These are phyloP conservation scores for Chaetomium sp. DNA, from an alignment of 2,329 filamentous ascomycete species.

Conservation along the genomic window DNA sequence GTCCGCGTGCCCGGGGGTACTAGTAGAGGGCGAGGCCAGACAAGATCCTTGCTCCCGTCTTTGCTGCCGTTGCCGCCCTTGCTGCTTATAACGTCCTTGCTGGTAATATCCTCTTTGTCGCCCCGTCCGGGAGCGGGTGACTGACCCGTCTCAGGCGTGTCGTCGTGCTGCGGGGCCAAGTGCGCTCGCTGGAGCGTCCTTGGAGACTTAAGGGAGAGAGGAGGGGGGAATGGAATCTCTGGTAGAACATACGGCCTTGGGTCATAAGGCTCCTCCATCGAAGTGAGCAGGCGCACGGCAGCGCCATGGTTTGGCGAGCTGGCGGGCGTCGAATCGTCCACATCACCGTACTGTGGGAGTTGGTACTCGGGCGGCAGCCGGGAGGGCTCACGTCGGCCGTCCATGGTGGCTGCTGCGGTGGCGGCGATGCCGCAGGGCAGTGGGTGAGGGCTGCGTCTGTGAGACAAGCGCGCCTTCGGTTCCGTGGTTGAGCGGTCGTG, in stretches of 20 bases:
- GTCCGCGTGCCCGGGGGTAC: constrained; percentile 13
- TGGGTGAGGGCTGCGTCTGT: constrained; percentile 3
- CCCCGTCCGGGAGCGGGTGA: not conserved
- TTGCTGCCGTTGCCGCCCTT: too few species aligned
- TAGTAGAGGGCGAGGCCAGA: too few species aligned
- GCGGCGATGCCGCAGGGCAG: not conserved
- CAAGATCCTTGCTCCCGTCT: too few species aligned
- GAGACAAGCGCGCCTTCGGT: constrained; percentile 6
- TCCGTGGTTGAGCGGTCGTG: not conserved
- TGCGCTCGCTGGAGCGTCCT: constrained; percentile 12
- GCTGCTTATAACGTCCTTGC: not conserved
- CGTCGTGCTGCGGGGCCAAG: constrained; percentile 19
- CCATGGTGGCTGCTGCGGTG: constrained; percentile 34
- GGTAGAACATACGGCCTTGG: constrained; percentile 49
- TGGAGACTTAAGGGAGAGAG: constrained; percentile 15
- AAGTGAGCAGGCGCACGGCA: constrained; percentile 56
- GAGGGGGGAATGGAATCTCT: constrained; percentile 20
- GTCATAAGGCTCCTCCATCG: constrained; percentile 50
- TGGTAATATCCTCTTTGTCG: not conserved
- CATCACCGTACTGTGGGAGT: constrained; percentile 51
- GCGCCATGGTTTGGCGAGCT: constrained; percentile 41
- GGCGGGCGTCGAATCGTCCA: constrained; percentile 39
- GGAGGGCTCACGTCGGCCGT: constrained; percentile 43
- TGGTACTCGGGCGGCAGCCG: constrained; percentile 50
- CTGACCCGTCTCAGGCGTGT: constrained; percentile 6